Base-by-base conservation (phyloP, 2,329 filamentous ascomycete genomes). In the Teratosphaeria gauchensis region DNA sequence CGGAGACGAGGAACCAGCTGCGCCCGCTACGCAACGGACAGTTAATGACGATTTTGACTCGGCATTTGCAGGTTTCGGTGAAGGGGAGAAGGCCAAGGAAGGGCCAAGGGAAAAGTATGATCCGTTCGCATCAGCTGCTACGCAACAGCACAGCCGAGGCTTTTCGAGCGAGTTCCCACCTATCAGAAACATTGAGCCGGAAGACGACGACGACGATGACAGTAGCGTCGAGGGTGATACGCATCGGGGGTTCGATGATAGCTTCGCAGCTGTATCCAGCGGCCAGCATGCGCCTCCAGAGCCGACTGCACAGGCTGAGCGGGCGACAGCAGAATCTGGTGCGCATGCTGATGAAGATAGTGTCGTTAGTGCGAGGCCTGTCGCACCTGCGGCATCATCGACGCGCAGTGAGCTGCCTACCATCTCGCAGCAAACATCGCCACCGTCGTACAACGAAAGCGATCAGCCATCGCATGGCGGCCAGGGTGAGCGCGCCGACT, bases 11-110 rank as follows among this genome's bases (percentile, higher is more conserved):
- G 57, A 56, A 74, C 77, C 48, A 72, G 78, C 57, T 77, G 76
- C 62, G 74, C 73, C 56, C 24, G 74, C 65, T 53, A 59, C 75
- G 33, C 69, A 67, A 53, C 21, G n/a, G 19, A 21, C 42, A 9
- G 72, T 84, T 42, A 90, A 90, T 75, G 85, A 89, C 55, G 90
- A 94, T 66, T 94, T 95, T 65, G 90, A 95, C 69, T 85, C 86
- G 61, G 90, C 90, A 1, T 95, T 95, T 76, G 88, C 88, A 51
- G 86, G 85, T 58, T 92, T 94, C 66, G 79, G 78, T 14, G 65
- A 68, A 5, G 60, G 58, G n/a, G 62, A 71, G 12, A 65, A 68
- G 53, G 61, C 63, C 16, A 65, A 64, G 48, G 66, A 68, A 6
- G 60, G 61, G 21, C 53, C 53, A 2, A 56, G 54, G 12, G 58